phyloP scores from a whole-genome alignment of 306 rosid species.

The Prunus mume region DNA sequence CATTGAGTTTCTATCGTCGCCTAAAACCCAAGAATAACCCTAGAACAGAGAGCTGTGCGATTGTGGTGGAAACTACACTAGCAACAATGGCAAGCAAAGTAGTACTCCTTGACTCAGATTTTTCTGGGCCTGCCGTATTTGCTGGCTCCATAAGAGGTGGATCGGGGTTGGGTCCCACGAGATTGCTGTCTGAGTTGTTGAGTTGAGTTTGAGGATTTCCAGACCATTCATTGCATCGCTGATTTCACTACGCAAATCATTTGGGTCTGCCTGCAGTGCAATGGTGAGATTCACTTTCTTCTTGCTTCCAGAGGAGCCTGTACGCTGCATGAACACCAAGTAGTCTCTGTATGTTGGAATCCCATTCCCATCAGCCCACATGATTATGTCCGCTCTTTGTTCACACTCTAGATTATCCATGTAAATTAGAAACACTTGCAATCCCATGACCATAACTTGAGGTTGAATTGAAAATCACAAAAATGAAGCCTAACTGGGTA shows the following conservation, averaged over 20 bases:
- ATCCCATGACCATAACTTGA: too few relatives aligned
- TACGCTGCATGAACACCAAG: background rate
- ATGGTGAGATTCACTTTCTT: conserved; percentile 21
- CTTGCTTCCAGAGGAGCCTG: background rate
- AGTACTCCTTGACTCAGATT: too few relatives aligned
- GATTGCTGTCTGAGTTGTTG: background rate
- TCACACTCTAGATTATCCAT: conserved; percentile 18
- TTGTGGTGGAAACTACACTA: background rate
- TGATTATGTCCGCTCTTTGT: background rate
- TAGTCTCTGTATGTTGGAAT: conserved; percentile 24
- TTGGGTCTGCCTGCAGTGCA: background rate
- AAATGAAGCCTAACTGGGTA: conserved; percentile 38
- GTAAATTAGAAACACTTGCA: background rate
- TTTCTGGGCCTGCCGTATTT: background rate
- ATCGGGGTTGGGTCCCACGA: conserved; percentile 42
- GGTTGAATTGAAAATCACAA: background rate
- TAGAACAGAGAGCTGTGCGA: background rate
- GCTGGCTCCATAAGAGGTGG: background rate
- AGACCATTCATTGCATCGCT: conserved; percentile 38
- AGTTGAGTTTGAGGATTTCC: conserved; percentile 45
- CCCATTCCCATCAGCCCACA: background rate
- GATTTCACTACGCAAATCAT: fast-evolving
- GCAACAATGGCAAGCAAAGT: background rate
- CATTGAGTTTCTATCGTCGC: background rate
- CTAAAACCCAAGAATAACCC: background rate